These are phyloP conservation scores for Xylaria curta DNA, from an alignment of 495 filamentous ascomycete genomes.

Conservation along the genomic window DNA sequence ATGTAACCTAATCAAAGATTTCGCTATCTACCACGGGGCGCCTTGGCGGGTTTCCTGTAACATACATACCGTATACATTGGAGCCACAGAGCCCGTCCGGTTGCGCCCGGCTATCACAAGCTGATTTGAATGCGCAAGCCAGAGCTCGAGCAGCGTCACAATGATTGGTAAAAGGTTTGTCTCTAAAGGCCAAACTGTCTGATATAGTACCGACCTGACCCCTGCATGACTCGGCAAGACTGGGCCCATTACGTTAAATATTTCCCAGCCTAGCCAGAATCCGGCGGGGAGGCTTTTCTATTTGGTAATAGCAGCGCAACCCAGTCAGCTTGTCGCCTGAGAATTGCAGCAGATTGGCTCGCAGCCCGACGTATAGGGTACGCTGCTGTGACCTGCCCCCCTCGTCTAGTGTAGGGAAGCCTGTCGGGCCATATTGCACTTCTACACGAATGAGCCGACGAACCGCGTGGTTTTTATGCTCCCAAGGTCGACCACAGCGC, in stretches of 20 bases:
- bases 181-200: conserved; percentile 8
- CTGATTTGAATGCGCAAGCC: neutral
- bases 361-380: conserved; percentile 30
- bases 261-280: conserved; percentile 48
- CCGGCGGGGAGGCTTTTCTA: conserved; percentile 45
- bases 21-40: neutral
- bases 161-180: conserved; percentile 18
- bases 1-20: neutral
- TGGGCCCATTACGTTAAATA: conserved; percentile 60
- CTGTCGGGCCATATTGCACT: conserved; percentile 11
- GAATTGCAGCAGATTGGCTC: conserved; percentile 31
- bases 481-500: neutral
- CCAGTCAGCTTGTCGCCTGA: conserved; percentile 33
- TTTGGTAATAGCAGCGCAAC: conserved; percentile 53
- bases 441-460: conserved; percentile 14
- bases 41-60: neutral
- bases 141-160: conserved; percentile 1
- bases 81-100: neutral
- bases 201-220: conserved; percentile 25
- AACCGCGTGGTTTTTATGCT: conserved; percentile 7
- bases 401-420: conserved; percentile 2
- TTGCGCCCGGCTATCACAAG: conserved; percentile 8
- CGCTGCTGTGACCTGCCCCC: conserved; percentile 11
- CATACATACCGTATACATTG: neutral
- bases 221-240: conserved; percentile 49